A percentile compares a stretch with the other conserved stretches of the same genome.
These are phyloP conservation scores for Candida dajiaensis DNA, from an alignment of 805 yeast species.

Conservation along the genomic window DNA sequence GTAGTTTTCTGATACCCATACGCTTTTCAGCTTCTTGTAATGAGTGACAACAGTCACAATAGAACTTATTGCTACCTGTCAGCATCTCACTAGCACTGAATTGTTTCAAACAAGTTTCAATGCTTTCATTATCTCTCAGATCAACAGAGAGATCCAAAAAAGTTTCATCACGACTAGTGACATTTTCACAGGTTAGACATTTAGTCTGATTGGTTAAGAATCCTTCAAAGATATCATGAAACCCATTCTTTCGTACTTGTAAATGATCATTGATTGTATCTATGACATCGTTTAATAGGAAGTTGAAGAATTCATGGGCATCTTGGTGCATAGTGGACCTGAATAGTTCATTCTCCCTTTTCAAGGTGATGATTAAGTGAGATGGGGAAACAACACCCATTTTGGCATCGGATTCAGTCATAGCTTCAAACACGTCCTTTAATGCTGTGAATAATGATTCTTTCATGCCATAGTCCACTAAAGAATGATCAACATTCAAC, in stretches of 20 bases:
- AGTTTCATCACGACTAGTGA: slow-evolving; percentile 75
- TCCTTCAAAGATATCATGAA: slow-evolving; percentile 79
- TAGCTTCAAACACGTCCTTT: slow-evolving; percentile 80
- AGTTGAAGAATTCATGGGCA: slow-evolving; percentile 94
- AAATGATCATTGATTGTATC: slow-evolving; percentile 27
- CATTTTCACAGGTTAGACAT: slow-evolving; percentile 83
- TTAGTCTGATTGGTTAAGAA: slow-evolving; percentile 78
- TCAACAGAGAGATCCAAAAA: slow-evolving; percentile 86
- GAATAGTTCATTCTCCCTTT: slow-evolving; percentile 78
- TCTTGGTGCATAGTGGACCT: slow-evolving; percentile 95
- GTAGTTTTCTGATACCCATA: slow-evolving; percentile 71
- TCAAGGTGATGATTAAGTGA: slow-evolving; percentile 66
- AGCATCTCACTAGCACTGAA: slow-evolving; percentile 84
- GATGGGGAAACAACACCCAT: slow-evolving; percentile 85
- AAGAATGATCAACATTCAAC: slow-evolving; percentile 68
- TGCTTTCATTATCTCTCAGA: slow-evolving; percentile 65
- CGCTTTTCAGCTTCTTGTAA: slow-evolving; percentile 92
- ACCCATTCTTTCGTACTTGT: slow-evolving; percentile 35
- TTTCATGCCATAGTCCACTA: slow-evolving; percentile 43
- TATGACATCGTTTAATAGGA: slow-evolving; percentile 70
- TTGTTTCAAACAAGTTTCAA: slow-evolving; percentile 72
- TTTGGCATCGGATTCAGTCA: slow-evolving; percentile 61
- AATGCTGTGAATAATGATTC: slow-evolving; percentile 57
- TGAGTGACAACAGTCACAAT: slow-evolving; percentile 85
- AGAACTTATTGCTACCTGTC: slow-evolving; percentile 82